These are phyloP conservation scores for Baeospora myosura DNA, from an alignment of 1,284 basidiomycete genomes.

Conservation along the genomic window DNA sequence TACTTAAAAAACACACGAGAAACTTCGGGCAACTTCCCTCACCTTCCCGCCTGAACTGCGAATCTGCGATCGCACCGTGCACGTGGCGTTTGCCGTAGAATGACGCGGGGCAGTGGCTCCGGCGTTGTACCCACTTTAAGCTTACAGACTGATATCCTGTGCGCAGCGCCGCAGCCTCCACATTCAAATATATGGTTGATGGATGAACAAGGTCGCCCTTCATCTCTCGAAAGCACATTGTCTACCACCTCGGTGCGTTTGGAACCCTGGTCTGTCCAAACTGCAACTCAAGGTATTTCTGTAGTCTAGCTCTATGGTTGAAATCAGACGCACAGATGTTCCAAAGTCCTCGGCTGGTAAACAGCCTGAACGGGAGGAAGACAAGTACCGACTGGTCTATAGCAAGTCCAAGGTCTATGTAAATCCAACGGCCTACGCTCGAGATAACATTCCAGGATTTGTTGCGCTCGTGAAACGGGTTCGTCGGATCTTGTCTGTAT, in stretches of 20 bases:
- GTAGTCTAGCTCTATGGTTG: constrained; percentile 69
- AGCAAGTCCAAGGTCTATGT: constrained; percentile 91
- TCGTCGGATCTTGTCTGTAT: constrained; percentile 23
- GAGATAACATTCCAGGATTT: constrained; percentile 92
- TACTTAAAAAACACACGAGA: too few relatives aligned
- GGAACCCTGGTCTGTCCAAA: background rate
- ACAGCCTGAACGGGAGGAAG: constrained; percentile 36
- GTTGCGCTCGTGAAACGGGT: constrained; percentile 81
- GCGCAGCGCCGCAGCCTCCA: too few relatives aligned
- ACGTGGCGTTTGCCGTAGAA: too few relatives aligned
- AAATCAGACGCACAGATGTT: constrained; percentile 49
- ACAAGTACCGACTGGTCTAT: constrained; percentile 70
- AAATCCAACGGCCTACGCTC: constrained; percentile 85
- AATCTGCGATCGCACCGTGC: too few relatives aligned
- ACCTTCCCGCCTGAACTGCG: too few relatives aligned
- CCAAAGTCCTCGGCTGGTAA: constrained; percentile 14
- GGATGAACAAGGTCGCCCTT: too few relatives aligned
- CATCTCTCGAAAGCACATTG: constrained; percentile 7
- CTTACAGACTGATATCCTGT: too few relatives aligned
- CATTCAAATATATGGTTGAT: too few relatives aligned
- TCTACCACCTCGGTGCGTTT: background rate
- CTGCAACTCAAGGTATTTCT: background rate
- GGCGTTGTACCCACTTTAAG: too few relatives aligned
- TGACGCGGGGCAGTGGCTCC: too few relatives aligned
- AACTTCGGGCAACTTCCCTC: too few relatives aligned